These are phyloP conservation scores for Trichoderma semiorbis DNA, from an alignment of 2,329 filamentous ascomycete species.

Conservation along the genomic window DNA sequence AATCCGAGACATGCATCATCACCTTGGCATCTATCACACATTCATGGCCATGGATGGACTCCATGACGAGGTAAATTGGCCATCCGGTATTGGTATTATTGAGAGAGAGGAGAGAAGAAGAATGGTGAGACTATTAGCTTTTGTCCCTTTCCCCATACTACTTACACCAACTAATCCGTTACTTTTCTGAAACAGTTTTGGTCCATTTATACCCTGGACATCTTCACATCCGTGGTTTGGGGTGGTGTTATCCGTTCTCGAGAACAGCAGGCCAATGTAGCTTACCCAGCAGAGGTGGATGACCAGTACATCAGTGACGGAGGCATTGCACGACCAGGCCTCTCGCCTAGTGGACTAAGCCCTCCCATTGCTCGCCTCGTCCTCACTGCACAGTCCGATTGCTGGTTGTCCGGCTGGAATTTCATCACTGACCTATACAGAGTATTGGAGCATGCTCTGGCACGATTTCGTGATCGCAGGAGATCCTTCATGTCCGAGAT, in stretches of 20 bases:
- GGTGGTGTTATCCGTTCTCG: constrained; percentile 26
- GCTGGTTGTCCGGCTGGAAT: constrained; percentile 56
- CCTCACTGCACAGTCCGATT: constrained; percentile 21
- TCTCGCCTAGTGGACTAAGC: constrained; percentile 9
- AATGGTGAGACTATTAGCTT: constrained; percentile 33
- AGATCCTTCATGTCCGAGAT: constrained; percentile 24
- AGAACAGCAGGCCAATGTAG: constrained; percentile 26
- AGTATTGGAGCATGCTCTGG: constrained; percentile 49
- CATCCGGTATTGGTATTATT: constrained; percentile 39
- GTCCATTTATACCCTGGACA: constrained; percentile 56
- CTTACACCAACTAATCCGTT: not conserved
- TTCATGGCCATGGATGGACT: constrained; percentile 46
- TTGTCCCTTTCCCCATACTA: not conserved
- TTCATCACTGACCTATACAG: constrained; percentile 56
- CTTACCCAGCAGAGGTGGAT: constrained; percentile 30
- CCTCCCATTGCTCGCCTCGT: constrained; percentile 9
- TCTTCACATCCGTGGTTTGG: constrained; percentile 53
- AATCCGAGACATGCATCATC: constrained; percentile 47
- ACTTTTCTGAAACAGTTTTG: constrained; percentile 39
- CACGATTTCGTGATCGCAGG: constrained; percentile 24
- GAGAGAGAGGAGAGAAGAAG: constrained; percentile 46
- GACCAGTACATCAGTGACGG: constrained; percentile 41
- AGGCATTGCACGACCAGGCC: not conserved
- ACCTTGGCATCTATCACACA: constrained; percentile 49
- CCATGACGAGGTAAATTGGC: constrained; percentile 55